These are phyloP conservation scores for Zelopaecilomyces penicillatus DNA, from an alignment of 2,329 filamentous ascomycete genomes.

Conservation along the genomic window DNA sequence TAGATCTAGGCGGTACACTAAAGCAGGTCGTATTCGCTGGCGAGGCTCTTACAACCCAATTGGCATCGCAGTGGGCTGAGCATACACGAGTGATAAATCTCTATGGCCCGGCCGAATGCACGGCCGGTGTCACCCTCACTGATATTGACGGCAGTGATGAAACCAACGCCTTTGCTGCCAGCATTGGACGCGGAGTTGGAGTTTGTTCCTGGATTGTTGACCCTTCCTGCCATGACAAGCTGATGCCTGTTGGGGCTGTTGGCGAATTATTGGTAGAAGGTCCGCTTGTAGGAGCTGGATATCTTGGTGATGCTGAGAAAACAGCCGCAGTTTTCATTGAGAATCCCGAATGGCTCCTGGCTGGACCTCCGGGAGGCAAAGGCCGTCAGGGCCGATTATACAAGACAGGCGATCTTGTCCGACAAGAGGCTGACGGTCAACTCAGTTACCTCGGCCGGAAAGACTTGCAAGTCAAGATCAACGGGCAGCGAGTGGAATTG, in stretches of 20 bases:
- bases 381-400: slow-evolving; percentile 24
- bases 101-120: slow-evolving; percentile 15
- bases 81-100: slow-evolving; percentile 5
- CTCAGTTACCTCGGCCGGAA: slow-evolving; percentile 29
- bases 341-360: slow-evolving; percentile 29
- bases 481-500: slow-evolving; percentile 41
- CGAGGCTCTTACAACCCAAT: slow-evolving; percentile 23
- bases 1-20: slow-evolving; percentile 27
- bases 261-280: slow-evolving; percentile 31
- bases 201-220: slow-evolving; percentile 21
- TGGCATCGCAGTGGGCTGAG: not conserved
- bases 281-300: slow-evolving; percentile 40
- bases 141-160: not conserved
- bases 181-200: not conserved
- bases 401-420: slow-evolving; percentile 27
- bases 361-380: slow-evolving; percentile 15
- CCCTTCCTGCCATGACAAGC: slow-evolving; percentile 14
- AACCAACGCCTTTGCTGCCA: not conserved
- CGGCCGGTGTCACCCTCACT: slow-evolving; percentile 5
- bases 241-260: slow-evolving; percentile 18
- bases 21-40: slow-evolving; percentile 34
- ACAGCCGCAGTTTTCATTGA: slow-evolving; percentile 38
- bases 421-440: slow-evolving; percentile 18
- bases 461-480: slow-evolving; percentile 42
- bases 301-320: slow-evolving; percentile 35